phyloP scores from a whole-genome alignment of 2,329 filamentous ascomycete genomes.

The Alternaria ventricosa region DNA sequence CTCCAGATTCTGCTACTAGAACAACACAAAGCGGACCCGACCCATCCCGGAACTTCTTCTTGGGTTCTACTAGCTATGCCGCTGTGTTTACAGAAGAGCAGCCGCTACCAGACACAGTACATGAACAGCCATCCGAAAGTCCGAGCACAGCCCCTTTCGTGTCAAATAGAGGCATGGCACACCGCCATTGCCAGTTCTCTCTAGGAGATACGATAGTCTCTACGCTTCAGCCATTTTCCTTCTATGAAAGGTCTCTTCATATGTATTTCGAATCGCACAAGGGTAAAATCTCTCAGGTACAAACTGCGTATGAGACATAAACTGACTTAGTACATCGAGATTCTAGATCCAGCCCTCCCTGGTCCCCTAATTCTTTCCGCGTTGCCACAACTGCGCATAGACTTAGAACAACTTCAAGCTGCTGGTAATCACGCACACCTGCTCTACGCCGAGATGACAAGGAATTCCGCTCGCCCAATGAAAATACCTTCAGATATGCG shows the following conservation, averaged over 20 bases:
- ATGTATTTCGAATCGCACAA: slow-evolving; percentile 38
- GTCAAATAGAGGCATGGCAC: slow-evolving; percentile 25
- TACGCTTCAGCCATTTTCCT: slow-evolving; percentile 35
- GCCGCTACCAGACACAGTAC: slow-evolving; percentile 37
- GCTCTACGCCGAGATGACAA: slow-evolving; percentile 41
- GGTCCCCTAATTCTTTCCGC: slow-evolving; percentile 40
- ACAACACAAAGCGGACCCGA: slow-evolving; percentile 28
- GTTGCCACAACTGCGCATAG: slow-evolving; percentile 39
- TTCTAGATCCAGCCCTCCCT: slow-evolving; percentile 27
- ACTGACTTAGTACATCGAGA: background rate
- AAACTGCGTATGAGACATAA: background rate
- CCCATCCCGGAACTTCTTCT: slow-evolving; percentile 38
- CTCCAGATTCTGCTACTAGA: slow-evolving; percentile 34
- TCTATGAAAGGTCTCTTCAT: slow-evolving; percentile 36
- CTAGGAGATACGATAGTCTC: slow-evolving; percentile 38
- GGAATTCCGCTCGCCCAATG: slow-evolving; percentile 39
- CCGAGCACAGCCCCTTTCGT: slow-evolving; percentile 30
- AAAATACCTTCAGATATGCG: slow-evolving; percentile 41
- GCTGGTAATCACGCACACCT: slow-evolving; percentile 24
- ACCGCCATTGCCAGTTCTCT: slow-evolving; percentile 38
- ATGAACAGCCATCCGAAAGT: slow-evolving; percentile 38
- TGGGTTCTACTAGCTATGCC: slow-evolving; percentile 47
- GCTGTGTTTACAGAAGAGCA: slow-evolving; percentile 42
- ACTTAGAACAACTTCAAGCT: slow-evolving; percentile 34
- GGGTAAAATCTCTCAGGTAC: background rate